Conservation (phyloP, 2,329 filamentous ascomycete species). For the Pseudogymnoascus sp. region DNA sequence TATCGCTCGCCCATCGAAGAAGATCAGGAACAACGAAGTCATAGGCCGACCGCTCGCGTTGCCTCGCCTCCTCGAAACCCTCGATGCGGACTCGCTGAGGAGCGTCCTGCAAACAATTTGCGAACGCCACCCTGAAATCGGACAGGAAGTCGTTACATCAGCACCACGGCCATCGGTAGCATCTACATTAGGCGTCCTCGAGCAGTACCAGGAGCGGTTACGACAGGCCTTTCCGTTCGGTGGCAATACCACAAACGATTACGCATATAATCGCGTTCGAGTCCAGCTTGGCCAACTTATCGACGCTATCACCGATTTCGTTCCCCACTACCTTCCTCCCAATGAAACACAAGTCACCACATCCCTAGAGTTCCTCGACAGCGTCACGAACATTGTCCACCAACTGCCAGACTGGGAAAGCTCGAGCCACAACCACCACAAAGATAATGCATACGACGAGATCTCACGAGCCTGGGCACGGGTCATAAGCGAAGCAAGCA, state of each 20-base stretch:
- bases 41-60: constrained; percentile 57
- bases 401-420: constrained; percentile 85
- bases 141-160: constrained; percentile 71
- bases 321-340: constrained; percentile 88
- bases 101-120: constrained; percentile 85
- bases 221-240: constrained; percentile 76
- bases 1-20: constrained; percentile 59
- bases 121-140: constrained; percentile 78
- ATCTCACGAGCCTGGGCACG: constrained; percentile 88
- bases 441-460: constrained; percentile 93
- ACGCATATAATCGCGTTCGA: constrained; percentile 88
- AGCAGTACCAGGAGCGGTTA: constrained; percentile 71
- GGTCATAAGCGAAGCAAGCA: constrained; percentile 83
- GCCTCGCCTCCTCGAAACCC: constrained; percentile 81
- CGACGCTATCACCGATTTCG: constrained; percentile 88
- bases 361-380: constrained; percentile 81
- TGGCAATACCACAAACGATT: constrained; percentile 78
- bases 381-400: constrained; percentile 84
- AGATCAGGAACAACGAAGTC: constrained; percentile 55
- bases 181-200: constrained; percentile 71
- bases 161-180: constrained; percentile 81
- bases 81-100: constrained; percentile 77
- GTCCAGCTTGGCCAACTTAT: constrained; percentile 72
- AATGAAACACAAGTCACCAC: constrained; percentile 76
- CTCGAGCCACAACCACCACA: constrained; percentile 81